A percentile compares a stretch with the other conserved stretches of the same genome.
Evolutionary conservation across 2,329 filamentous ascomycete genomes (phyloP).

Genomic region (Penicillium sp.): DNA sequence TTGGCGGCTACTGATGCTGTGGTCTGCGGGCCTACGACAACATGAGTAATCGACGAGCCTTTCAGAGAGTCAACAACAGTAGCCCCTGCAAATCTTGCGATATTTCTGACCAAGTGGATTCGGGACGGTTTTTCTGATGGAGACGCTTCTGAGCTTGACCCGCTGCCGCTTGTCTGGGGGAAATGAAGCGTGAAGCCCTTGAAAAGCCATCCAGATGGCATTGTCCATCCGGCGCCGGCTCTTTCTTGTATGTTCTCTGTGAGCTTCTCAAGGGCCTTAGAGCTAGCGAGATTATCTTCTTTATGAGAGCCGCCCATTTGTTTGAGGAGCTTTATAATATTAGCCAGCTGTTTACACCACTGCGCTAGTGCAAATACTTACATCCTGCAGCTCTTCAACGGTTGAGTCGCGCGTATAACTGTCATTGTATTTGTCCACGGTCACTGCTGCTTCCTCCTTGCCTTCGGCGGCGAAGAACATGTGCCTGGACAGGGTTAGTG

Average conservation of each 20-base stretch:
- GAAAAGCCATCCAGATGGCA: constrained; percentile 55
- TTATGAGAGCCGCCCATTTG: constrained; percentile 41
- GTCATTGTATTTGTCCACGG: constrained; percentile 79
- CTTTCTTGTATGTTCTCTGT: constrained; percentile 59
- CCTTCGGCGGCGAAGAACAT: constrained; percentile 71
- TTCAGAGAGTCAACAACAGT: constrained; percentile 56
- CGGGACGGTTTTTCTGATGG: constrained; percentile 24
- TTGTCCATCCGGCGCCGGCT: constrained; percentile 36
- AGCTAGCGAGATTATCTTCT: constrained; percentile 48
- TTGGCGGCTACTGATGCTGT: constrained; percentile 49
- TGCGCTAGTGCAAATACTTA: constrained; percentile 29
- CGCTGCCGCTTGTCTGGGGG: constrained; percentile 26
- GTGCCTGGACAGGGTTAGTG: constrained; percentile 55
- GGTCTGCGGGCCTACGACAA: constrained; percentile 63
- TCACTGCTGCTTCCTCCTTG: constrained; percentile 61
- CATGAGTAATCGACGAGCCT: constrained; percentile 69
- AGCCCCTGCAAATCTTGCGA: constrained; percentile 73
- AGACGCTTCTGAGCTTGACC: neutral
- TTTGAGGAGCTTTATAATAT: constrained; percentile 41
- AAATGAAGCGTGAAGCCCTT: constrained; percentile 53
- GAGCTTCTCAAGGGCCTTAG: constrained; percentile 59
- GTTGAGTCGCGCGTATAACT: constrained; percentile 76
- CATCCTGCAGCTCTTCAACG: constrained; percentile 63
- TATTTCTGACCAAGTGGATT: constrained; percentile 57
- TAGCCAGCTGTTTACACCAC: constrained; percentile 5